These are phyloP conservation scores for Knoxdaviesia capensis DNA, from an alignment of 2,329 filamentous ascomycete genomes.

Conservation along the genomic window DNA sequence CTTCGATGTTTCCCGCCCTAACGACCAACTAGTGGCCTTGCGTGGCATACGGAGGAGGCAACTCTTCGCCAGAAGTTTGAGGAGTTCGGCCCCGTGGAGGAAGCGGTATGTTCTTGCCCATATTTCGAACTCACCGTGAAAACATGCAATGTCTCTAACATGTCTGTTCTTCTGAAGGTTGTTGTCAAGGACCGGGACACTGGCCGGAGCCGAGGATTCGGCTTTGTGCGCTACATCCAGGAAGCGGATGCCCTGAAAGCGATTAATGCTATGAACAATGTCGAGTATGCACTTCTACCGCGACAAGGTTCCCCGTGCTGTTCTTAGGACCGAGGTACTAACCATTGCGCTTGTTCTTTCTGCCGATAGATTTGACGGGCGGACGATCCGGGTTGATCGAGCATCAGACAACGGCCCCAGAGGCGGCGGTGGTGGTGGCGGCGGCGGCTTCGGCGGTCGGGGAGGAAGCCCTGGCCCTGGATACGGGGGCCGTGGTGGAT, in stretches of 20 bases:
- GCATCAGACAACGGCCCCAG: constrained; percentile 62
- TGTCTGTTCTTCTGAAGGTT: constrained; percentile 34
- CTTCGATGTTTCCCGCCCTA: no score
- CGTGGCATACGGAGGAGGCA: constrained; percentile 90
- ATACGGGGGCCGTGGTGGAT: constrained; percentile 23
- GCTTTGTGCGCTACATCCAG: constrained; percentile 76
- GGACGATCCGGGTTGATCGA: constrained; percentile 87
- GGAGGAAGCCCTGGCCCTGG: constrained; percentile 16
- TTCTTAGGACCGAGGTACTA: not conserved
- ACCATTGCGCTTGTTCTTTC: not conserved
- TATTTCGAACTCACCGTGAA: not conserved
- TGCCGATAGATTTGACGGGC: constrained; percentile 65
- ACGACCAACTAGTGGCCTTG: constrained; percentile 50
- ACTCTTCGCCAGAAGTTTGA: constrained; percentile 82
- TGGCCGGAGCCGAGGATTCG: constrained; percentile 89
- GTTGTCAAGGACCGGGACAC: constrained; percentile 97
- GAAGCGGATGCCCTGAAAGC: constrained; percentile 60
- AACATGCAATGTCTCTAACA: not conserved
- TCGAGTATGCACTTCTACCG: constrained; percentile 44
- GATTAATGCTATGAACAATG: constrained; percentile 65
- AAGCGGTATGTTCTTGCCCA: constrained; percentile 54
- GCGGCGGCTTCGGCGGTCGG: constrained; percentile 18
- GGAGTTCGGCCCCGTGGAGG: constrained; percentile 76
- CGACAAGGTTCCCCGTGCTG: no score
- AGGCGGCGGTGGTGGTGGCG: constrained; percentile 31